Base-by-base conservation (phyloP, 768 basidiomycete species). In the Suillus weaverae region DNA sequence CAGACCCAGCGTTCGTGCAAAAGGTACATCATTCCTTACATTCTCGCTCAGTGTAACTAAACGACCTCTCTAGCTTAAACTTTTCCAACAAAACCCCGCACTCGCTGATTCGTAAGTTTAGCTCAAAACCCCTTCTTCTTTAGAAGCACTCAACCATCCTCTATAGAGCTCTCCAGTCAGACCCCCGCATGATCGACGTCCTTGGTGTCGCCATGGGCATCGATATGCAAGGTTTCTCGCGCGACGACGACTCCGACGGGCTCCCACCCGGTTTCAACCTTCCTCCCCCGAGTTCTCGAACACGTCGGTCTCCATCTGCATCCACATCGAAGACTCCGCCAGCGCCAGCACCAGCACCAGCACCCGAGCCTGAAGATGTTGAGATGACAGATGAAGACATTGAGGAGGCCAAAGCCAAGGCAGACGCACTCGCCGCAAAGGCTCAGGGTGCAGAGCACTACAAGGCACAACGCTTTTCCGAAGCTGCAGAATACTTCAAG, bases 181-280 rank as follows among this genome's bases (percentile, higher is more conserved):
- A 98, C 77, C 88, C 96, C 41, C 86, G 96, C 64, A 95, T 97
- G 94, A 93, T 95, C 76, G 90, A 93, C 72, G 95, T 95, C 18
- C 81, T 98, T 51, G 96, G 96, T 65, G 96, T 88, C 13, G 84
- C 94, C 63, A 94, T 98, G 91, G 94, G 94, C 39, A 84, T 98
- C 69, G 94, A 98, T 78, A 85, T 98, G 78, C 89, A 92, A 77
- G 94, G 90, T 63, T 90, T 92, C 75, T 83, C 86, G 60, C 84
- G 95, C 63, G 88, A 90, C 20, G 93, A 94, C 79, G 95, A 91
- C 41, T 93, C 93, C 11, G 84, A 90, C 62, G 92, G 93, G 62
- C 78, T 90, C 55, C 91, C 92, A 9, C 84, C 89, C 10, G 89
- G 87, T 51, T 68, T 87, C 64, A 70, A 72, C 9, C 4, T 68